phyloP scores from a whole-genome alignment of 139 green algal species.

The Closterium sp. region DNA sequence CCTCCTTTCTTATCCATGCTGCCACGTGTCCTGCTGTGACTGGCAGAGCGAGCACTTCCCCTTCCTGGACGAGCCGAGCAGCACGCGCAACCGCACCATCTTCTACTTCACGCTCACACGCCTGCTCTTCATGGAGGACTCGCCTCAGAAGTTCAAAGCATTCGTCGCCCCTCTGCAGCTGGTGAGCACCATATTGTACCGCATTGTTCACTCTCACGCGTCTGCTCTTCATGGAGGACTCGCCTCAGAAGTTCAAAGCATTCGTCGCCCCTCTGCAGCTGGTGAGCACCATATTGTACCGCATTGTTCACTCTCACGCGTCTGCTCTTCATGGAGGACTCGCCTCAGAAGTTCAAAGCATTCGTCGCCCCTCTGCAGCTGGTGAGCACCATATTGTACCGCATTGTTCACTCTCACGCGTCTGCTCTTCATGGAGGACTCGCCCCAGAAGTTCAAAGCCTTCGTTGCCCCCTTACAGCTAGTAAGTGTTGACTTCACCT shows the following conservation, averaged over 20 bases:
- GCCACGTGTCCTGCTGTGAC: background rate
- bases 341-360: background rate
- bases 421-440: constrained; percentile 13
- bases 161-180: constrained; percentile 87
- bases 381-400: no score
- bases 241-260: background rate
- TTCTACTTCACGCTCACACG: constrained; percentile 91
- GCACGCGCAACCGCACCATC: constrained; percentile 82
- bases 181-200: constrained; percentile 89
- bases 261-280: no score
- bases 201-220: constrained; percentile 83
- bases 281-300: constrained; percentile 83
- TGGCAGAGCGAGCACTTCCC: constrained; percentile 67
- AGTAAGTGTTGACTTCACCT: no score
- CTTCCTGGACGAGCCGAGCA: constrained; percentile 79
- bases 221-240: constrained; percentile 97
- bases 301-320: constrained; percentile 73
- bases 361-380: no score
- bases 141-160: constrained; percentile 76
- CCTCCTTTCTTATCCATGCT: background rate
- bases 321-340: constrained; percentile 97
- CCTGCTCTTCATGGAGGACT: constrained; percentile 97
- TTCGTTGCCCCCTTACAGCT: no score
- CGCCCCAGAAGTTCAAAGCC: background rate
- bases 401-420: no score